Percentiles rank a stretch among this genome's conserved stretches.
phyloP scores from a whole-genome alignment of 768 basidiomycete species.

The Psilocybe cyanescens region DNA sequence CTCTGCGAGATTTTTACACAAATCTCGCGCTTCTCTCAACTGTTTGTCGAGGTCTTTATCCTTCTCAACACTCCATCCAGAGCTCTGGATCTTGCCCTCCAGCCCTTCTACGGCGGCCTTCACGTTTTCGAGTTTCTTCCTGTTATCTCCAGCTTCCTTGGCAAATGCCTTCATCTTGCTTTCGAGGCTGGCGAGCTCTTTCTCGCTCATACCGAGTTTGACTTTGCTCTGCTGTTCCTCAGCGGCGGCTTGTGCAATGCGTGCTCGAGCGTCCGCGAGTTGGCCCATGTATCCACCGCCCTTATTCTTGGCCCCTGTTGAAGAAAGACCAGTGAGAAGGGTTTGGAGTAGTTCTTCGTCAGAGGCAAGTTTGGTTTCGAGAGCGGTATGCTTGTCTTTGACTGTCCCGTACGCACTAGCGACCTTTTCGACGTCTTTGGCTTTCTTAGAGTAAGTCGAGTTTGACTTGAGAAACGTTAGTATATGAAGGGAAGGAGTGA shows the following conservation, averaged over 20 bases:
- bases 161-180: conserved; percentile 82
- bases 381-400: conserved; percentile 69
- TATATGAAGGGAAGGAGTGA: background rate
- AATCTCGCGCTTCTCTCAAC: conserved; percentile 53
- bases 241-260: conserved; percentile 74
- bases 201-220: conserved; percentile 76
- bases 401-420: conserved; percentile 58
- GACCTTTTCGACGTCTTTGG: conserved; percentile 57
- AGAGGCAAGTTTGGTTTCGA: conserved; percentile 63
- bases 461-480: conserved; percentile 49
- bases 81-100: conserved; percentile 52
- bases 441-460: conserved; percentile 60
- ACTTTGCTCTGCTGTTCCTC: conserved; percentile 85
- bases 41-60: conserved; percentile 61
- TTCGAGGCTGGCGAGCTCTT: conserved; percentile 80
- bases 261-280: conserved; percentile 81
- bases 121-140: conserved; percentile 67
- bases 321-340: conserved; percentile 89
- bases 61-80: conserved; percentile 79
- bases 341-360: conserved; percentile 95
- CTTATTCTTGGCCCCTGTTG: conserved; percentile 61
- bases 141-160: conserved; percentile 78
- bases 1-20: conserved; percentile 63
- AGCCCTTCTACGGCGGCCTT: conserved; percentile 61
- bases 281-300: conserved; percentile 97